These are phyloP conservation scores for Barnettozyma siamensis DNA, from an alignment of 805 yeast genomes.

Conservation along the genomic window DNA sequence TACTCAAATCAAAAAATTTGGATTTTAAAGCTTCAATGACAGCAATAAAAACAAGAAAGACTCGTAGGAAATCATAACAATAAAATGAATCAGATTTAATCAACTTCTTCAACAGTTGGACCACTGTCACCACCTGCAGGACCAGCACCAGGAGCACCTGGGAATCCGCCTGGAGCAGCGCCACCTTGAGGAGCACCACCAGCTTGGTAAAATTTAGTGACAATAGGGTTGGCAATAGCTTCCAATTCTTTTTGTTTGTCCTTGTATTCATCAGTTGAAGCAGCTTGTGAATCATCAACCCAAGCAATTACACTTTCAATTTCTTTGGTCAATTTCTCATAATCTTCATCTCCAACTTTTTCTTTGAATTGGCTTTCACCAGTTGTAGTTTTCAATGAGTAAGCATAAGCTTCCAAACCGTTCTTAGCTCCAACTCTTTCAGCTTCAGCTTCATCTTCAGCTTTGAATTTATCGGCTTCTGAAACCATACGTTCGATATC, in stretches of 20 bases:
- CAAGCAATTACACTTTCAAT: slow-evolving; percentile 81
- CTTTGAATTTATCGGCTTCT: slow-evolving; percentile 97
- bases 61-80: neutral
- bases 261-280: slow-evolving; percentile 85
- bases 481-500: slow-evolving; percentile 97
- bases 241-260: slow-evolving; percentile 97
- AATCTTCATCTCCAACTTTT: slow-evolving; percentile 69
- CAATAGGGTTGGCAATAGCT: slow-evolving; percentile 93
- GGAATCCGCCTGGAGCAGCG: slow-evolving; percentile 57
- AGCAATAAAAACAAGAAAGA: neutral
- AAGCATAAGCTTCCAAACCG: slow-evolving; percentile 93
- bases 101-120: slow-evolving; percentile 83
- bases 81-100: too few relatives aligned
- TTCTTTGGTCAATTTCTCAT: slow-evolving; percentile 72
- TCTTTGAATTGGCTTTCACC: slow-evolving; percentile 70
- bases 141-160: slow-evolving; percentile 53
- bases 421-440: slow-evolving; percentile 91
- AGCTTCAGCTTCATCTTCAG: slow-evolving; percentile 94
- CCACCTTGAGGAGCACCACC: slow-evolving; percentile 68
- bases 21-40: neutral
- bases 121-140: slow-evolving; percentile 47
- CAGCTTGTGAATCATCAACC: slow-evolving; percentile 92
- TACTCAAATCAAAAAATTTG: neutral
- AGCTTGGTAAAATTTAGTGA: slow-evolving; percentile 93
- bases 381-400: slow-evolving; percentile 82